These are phyloP conservation scores for Petrea volubilis DNA, from an alignment of 257 asterid genomes.

Conservation along the genomic window DNA sequence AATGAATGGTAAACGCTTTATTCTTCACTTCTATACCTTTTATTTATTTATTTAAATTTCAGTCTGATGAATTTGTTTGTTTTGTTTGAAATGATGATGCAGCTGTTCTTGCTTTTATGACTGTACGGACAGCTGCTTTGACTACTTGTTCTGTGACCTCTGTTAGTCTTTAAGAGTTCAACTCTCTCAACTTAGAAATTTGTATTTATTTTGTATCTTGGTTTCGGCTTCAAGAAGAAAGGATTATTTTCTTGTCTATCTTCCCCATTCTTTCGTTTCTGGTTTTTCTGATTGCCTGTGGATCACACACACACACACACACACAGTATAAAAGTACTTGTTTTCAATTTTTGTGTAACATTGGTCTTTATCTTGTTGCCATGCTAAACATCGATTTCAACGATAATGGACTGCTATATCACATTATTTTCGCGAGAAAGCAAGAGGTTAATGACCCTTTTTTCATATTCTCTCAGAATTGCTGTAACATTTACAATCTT, in stretches of 20 bases:
- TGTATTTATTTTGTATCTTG: neutral
- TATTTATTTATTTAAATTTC: neutral
- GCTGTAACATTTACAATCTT: neutral
- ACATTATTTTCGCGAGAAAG: neutral
- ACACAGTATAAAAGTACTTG: neutral
- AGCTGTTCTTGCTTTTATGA: slow-evolving; percentile 72
- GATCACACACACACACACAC: too few species aligned
- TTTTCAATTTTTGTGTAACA: neutral
- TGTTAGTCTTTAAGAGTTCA: slow-evolving; percentile 23
- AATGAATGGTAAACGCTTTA: slow-evolving; percentile 45
- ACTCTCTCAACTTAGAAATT: neutral
- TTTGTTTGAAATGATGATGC: slow-evolving; percentile 36
- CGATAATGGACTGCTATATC: neutral
- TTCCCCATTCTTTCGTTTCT: neutral
- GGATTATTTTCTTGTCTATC: neutral
- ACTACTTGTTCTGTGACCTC: slow-evolving; percentile 57
- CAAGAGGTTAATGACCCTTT: neutral
- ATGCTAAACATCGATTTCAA: neutral
- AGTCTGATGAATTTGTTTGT: neutral
- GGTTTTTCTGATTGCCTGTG: neutral
- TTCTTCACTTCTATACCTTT: neutral
- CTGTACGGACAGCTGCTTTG: slow-evolving; percentile 49
- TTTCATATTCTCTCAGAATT: neutral
- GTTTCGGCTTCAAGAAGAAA: neutral
- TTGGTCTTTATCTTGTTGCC: neutral